Evolutionary conservation across 345 rosid species (phyloP), one percentile per base, ranked within the genome.

Genomic region (Zanthoxylum bungeanum): DNA sequence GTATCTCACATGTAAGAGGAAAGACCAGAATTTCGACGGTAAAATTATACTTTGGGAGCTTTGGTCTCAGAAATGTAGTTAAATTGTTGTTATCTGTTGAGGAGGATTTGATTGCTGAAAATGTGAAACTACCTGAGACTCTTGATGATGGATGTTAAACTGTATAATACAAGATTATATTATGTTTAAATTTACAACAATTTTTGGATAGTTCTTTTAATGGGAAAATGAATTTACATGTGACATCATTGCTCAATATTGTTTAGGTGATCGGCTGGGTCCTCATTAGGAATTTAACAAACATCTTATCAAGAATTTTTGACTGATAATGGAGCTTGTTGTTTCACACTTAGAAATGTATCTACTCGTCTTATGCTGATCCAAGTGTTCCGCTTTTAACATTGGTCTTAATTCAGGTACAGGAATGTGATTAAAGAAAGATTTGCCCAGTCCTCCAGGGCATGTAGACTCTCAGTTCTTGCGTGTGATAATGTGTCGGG

Each of bases 371-470:
- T 36, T 16, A 1, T 12, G 5, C 1, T 4, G 14, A 34, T 52
- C 47, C 11, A 28, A 22, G 6, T 22, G 31, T 16, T 67, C 17
- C 21, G 44, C 14, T 46, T 58, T 4, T n/a, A 22, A 22, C 33
- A 33, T 47, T 8, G 52, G 44, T 17, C 19, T 39, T 10, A 27
- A 42, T 31, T 37, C 30, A 70, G 73, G 66, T 47, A 44, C 36
- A 70, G 47, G 66, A 47, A 70, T 70, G 58, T 4, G 9, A 46
- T 31, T 16, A 7, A 33, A 47, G 58, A 70, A 44, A 44, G 73
- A 59, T 21, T 28, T 31, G 27, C 33, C 22, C 56, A 9, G 24
- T 22, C 47, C 66, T 60, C 24, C 16, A 46, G 22, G 24, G 42
- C 19, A 4, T 16, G 24, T 27, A 47, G 19, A 4, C 66, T 59